Evolutionary conservation across 768 basidiomycete species (phyloP), one percentile per base, ranked within the genome.

Genomic region (Cyclocybe cylindracea): DNA sequence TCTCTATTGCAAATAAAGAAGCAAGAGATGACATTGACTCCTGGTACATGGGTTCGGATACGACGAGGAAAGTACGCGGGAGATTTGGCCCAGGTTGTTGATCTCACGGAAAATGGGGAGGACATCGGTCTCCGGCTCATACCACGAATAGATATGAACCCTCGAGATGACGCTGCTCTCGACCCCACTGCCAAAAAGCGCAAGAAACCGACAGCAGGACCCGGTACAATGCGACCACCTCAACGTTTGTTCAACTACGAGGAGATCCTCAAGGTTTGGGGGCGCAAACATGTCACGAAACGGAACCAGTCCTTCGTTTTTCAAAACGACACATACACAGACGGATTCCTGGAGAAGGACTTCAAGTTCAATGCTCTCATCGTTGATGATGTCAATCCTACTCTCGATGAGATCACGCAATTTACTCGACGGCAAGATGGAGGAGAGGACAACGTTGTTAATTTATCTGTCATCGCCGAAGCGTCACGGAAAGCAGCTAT

Each of bases 281-380:
- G 91, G 4, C 79, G 86, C 19, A 87, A 88, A 64, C 74, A 82
- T 39, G 88, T 95, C 35, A 77, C 84, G 24, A 87, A 86, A 64
- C 83, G 89, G 31, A 84, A 84, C 43, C 82, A 85, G 57, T 79
- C 82, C 39, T 94, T 83, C 60, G 84, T 94, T 39, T 99, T 98
- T 74, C 87, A 91, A 63, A 87, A 86, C 59, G 97, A 99, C 65
- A 93, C 93, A 1, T 98, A 89, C 76, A 87, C 86, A 60, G 89
- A 97, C 50, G 97, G 97, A 2, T 96, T 96, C 69, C 83, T 96
- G 61, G 91, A 97, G 73, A 98, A 98, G 71, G 96, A 98, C 67
- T 86, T 96, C 78, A 89, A 90, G 61, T 66, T 94, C 44, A 85
- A 79, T 41, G 86, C 82, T 1, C 71, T 97, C 37, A 83, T 84